Percentiles rank a stretch among this genome's conserved stretches.
phyloP scores from a whole-genome alignment of 2,329 filamentous ascomycete species.

The Paraconiothyrium sp. region DNA sequence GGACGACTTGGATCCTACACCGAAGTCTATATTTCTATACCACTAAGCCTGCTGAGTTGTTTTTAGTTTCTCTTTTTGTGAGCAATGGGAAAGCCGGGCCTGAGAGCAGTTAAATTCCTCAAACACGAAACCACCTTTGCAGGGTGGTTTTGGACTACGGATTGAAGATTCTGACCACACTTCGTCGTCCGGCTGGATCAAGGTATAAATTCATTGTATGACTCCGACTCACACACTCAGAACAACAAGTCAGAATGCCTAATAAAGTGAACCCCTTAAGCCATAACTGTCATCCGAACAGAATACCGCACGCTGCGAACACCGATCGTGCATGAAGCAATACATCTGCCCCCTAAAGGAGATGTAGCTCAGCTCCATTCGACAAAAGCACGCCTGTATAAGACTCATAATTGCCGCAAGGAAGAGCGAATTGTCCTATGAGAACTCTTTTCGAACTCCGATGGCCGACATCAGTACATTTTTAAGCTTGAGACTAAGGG shows the following conservation, averaged over 20 bases:
- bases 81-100: no score
- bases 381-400: background rate
- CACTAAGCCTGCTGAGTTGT: no score
- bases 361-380: background rate
- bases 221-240: background rate
- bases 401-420: background rate
- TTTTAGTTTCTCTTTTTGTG: no score
- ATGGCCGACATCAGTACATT: background rate
- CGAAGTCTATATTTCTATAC: no score
- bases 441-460: background rate
- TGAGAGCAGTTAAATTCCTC: no score
- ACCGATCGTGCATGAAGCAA: slow-evolving; percentile 4
- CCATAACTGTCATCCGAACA: background rate
- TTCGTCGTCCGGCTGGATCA: background rate
- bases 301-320: background rate
- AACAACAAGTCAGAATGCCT: background rate
- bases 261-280: background rate
- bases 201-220: background rate
- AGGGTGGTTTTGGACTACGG: background rate
- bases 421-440: background rate
- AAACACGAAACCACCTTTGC: no score
- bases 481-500: background rate
- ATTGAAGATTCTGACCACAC: no score
- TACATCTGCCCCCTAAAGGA: background rate
- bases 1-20: no score